Evolutionary conservation across 2,329 filamentous ascomycete genomes (phyloP).

Genomic region (Thielaviopsis populi): DNA sequence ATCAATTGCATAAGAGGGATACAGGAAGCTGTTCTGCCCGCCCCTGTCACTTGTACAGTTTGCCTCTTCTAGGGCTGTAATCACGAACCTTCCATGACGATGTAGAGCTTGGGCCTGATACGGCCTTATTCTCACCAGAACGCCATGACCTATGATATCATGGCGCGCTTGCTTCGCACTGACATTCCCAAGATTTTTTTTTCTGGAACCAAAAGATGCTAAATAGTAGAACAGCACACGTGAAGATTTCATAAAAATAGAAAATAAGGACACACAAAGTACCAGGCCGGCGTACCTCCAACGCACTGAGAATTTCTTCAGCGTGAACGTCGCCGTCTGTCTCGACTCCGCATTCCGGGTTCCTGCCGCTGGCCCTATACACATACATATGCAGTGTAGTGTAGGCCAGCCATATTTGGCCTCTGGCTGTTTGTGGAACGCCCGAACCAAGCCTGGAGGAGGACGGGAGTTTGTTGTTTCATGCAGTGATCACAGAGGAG

Average conservation of each 20-base stretch:
- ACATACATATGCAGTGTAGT: no score
- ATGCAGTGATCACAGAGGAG: not conserved
- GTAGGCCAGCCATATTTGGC: no score
- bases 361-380: not conserved
- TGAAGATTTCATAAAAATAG: not conserved
- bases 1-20: no score
- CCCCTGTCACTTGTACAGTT: not conserved
- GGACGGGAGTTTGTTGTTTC: not conserved
- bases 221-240: not conserved
- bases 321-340: not conserved
- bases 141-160: conserved; percentile 1
- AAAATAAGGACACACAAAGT: no score
- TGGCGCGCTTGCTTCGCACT: not conserved
- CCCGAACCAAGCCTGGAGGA: not conserved
- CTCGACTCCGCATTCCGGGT: not conserved
- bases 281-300: no score
- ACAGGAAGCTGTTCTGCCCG: not conserved
- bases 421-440: no score
- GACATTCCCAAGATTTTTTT: not conserved
- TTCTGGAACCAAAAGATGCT: not conserved
- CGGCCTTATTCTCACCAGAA: not conserved
- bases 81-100: not conserved
- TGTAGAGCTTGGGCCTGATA: not conserved
- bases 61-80: not conserved
- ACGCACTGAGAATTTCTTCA: no score